These are phyloP conservation scores for Ceratorhiza oryzae-sativae DNA, from an alignment of 1,284 basidiomycete species.

Conservation along the genomic window DNA sequence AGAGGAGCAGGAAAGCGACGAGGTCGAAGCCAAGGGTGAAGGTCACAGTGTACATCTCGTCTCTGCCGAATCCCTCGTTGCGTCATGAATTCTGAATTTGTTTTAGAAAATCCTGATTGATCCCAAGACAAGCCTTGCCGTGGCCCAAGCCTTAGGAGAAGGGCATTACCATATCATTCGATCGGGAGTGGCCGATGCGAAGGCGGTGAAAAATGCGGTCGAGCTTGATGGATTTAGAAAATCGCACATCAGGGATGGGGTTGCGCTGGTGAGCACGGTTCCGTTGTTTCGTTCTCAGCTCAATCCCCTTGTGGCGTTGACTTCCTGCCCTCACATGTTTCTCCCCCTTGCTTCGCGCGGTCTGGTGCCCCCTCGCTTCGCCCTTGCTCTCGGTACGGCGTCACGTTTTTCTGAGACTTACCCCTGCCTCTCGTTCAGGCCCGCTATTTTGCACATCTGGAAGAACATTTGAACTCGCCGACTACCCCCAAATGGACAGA, in stretches of 20 bases:
- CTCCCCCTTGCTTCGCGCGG: constrained; percentile 1
- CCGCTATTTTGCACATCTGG: constrained; percentile 94
- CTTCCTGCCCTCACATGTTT: too few species aligned
- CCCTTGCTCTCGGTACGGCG: neutral
- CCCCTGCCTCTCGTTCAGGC: constrained; percentile 49
- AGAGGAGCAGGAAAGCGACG: constrained; percentile 10
- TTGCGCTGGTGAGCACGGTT: constrained; percentile 64
- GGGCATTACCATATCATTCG: constrained; percentile 60
- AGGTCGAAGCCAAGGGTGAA: constrained; percentile 14
- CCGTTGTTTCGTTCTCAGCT: neutral
- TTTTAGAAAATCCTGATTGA: constrained; percentile 36
- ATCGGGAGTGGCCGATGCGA: constrained; percentile 82
- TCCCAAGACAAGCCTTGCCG: constrained; percentile 21
- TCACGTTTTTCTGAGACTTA: neutral
- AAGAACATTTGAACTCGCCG: constrained; percentile 70
- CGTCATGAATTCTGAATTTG: neutral
- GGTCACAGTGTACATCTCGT: constrained; percentile 34
- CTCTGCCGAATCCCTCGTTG: constrained; percentile 14
- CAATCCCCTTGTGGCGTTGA: neutral
- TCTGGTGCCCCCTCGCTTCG: constrained; percentile 2
- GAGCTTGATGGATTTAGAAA: constrained; percentile 92
- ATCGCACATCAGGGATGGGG: constrained; percentile 89
- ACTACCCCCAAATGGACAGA: constrained; percentile 75
- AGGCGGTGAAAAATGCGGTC: constrained; percentile 86
- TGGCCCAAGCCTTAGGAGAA: constrained; percentile 55